Evolutionary conservation across 2,329 filamentous ascomycete species (phyloP), one percentile per base, ranked within the genome.

Genomic region (Rhynchosporium agropyri): DNA sequence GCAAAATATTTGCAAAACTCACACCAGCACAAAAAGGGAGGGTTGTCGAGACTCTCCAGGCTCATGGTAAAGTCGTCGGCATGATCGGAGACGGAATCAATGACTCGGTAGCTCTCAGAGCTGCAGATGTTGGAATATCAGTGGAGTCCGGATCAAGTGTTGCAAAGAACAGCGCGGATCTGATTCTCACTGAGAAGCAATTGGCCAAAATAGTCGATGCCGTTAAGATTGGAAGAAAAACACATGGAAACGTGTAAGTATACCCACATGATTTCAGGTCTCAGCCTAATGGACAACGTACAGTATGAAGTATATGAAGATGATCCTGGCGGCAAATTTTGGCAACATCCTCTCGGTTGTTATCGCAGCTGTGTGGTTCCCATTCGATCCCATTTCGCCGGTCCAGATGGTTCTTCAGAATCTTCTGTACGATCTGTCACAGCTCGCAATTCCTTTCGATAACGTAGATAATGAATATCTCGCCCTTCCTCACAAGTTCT

Each of bases 21-120:
- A 66, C 6, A 58, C 70, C 5, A 65, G 77, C 4, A 75, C 74
- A 1, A 45, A 56, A 13, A 62, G 60, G 53, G 15, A 28, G 60
- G 46, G 62, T 62, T 10, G 58, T 67, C 46, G 45, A 55, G 5
- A 26, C 79, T 0, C 69, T 85, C 46, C 80, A 78, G 69, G 53
- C n/a, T 28, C 42, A 62, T 29, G 43, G 55, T 6, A 43, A 66
- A 29, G 56, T 64, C 48, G 59, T 64, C 28, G 64, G 64, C 3
- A 66, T 66, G 62, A 46, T 66, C 7, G 62, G 64, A 31, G 62
- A 66, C 49, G 64, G 64, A 6, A 64, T 64, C 42, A 66, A 62
- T 42, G 64, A 66, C 43, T 57, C 53, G 6, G 42, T 60, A 36
- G 55, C 64, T 51, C 62, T 66, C 10, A 45, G 54, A 15, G 13